A percentile compares a stretch with the other conserved stretches of the same genome.
phyloP scores from a whole-genome alignment of 2,329 filamentous ascomycete genomes.

The Fusarium floridanum region DNA sequence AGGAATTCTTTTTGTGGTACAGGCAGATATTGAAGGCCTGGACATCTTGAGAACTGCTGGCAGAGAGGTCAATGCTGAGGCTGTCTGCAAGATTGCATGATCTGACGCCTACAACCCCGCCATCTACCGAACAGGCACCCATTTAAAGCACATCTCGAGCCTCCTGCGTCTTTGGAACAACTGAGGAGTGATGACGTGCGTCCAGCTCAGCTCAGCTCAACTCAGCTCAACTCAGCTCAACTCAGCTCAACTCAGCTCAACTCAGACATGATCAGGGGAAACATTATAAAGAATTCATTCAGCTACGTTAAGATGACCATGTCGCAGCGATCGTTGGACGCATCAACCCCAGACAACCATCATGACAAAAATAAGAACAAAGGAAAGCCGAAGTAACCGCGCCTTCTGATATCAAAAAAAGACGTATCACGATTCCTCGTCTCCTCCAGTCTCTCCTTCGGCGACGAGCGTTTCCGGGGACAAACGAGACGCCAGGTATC shows the following conservation, averaged over 20 bases:
- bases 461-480: conserved; percentile 51
- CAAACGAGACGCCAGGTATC: conserved; percentile 52
- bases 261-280: conserved; percentile 27
- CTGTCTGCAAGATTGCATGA: conserved; percentile 10
- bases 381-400: conserved; percentile 56
- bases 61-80: background rate
- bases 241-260: background rate
- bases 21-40: background rate
- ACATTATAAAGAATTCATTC: conserved; percentile 55
- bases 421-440: conserved; percentile 53
- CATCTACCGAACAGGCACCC: conserved; percentile 20
- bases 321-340: conserved; percentile 55
- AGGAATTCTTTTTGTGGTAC: conserved; percentile 11
- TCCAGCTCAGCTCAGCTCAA: conserved; percentile 1
- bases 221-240: no score
- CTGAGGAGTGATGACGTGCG: conserved; percentile 29
- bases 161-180: background rate
- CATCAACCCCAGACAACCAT: conserved; percentile 54
- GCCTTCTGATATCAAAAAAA: conserved; percentile 57
- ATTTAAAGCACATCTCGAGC: conserved; percentile 8
- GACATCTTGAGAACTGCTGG: background rate
- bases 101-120: conserved; percentile 26
- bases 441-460: conserved; percentile 50
- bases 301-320: conserved; percentile 54
- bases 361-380: conserved; percentile 56